phyloP scores from a whole-genome alignment of 371 early-diverging fungal genomes.

The Mucor mucedo region DNA sequence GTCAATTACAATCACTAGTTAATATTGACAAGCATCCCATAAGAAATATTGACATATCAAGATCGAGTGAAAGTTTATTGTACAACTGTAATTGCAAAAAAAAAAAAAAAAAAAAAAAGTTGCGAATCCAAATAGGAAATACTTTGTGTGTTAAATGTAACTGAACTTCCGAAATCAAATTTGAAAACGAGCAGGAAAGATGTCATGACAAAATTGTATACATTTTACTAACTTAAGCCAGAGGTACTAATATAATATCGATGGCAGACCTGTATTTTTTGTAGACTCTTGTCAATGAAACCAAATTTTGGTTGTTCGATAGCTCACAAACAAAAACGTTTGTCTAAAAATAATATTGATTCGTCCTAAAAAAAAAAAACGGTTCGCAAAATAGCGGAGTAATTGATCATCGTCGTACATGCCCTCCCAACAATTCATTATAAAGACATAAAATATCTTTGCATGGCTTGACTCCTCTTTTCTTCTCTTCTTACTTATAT shows the following conservation, averaged over 20 bases:
- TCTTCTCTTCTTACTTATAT: background rate
- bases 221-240: background rate
- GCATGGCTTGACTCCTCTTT: background rate
- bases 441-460: background rate
- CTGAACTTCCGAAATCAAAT: too few relatives aligned
- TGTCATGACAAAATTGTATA: background rate
- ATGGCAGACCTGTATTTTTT: too few relatives aligned
- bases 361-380: too few relatives aligned
- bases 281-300: too few relatives aligned
- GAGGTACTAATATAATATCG: too few relatives aligned
- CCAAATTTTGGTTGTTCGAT: too few relatives aligned
- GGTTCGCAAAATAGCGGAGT: conserved; percentile 10
- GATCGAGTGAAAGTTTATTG: too few relatives aligned
- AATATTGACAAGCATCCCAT: too few relatives aligned
- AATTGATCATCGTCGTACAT: background rate
- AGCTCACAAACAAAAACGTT: background rate
- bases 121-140: background rate
- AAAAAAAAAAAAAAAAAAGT: background rate
- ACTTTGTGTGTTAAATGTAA: background rate
- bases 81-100: background rate
- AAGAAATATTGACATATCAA: too few relatives aligned
- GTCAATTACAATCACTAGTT: too few relatives aligned
- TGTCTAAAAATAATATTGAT: background rate
- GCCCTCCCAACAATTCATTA: background rate
- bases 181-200: too few relatives aligned